A percentile compares a stretch with the other conserved stretches of the same genome.
Conservation (phyloP, 176 grass and related monocot genomes). For the Triticum urartu region DNA sequence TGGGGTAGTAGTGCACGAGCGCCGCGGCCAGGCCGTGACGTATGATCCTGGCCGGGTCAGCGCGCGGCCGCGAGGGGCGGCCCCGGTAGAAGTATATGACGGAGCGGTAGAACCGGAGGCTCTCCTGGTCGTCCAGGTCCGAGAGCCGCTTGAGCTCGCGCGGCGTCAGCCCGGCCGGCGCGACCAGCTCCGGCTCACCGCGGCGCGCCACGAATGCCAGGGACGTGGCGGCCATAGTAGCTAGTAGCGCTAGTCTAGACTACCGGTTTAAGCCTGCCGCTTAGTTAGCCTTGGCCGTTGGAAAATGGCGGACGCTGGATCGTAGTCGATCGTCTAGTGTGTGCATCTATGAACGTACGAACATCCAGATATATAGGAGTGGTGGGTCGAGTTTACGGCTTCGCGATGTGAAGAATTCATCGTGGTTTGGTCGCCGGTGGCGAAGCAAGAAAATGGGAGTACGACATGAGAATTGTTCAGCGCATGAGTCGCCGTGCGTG, state of each 20-base stretch:
- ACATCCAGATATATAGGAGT: background rate
- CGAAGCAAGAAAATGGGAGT: background rate
- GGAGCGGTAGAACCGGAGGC: conserved; percentile 37
- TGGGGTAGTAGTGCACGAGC: conserved; percentile 45
- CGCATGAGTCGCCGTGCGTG: background rate
- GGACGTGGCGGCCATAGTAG: conserved; percentile 2
- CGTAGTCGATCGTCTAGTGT: background rate
- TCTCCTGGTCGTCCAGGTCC: conserved; percentile 50
- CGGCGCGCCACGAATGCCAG: conserved; percentile 22
- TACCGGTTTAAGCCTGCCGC: background rate
- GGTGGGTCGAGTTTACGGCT: background rate
- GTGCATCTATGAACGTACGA: background rate
- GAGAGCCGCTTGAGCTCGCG: conserved; percentile 38
- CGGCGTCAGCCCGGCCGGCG: conserved; percentile 20
- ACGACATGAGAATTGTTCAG: background rate
- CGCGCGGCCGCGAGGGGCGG: background rate
- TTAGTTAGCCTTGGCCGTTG: background rate
- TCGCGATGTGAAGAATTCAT: background rate
- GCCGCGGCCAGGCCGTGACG: conserved; percentile 1
- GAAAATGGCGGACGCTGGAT: background rate
- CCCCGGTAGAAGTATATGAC: conserved; percentile 26
- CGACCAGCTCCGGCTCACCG: conserved; percentile 14
- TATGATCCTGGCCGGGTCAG: conserved; percentile 27
- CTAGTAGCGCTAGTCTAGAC: background rate
- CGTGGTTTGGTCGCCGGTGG: background rate